Evolutionary conservation across 2,329 filamentous ascomycete genomes (phyloP).

Genomic region (Domatiomyces catenatus): DNA sequence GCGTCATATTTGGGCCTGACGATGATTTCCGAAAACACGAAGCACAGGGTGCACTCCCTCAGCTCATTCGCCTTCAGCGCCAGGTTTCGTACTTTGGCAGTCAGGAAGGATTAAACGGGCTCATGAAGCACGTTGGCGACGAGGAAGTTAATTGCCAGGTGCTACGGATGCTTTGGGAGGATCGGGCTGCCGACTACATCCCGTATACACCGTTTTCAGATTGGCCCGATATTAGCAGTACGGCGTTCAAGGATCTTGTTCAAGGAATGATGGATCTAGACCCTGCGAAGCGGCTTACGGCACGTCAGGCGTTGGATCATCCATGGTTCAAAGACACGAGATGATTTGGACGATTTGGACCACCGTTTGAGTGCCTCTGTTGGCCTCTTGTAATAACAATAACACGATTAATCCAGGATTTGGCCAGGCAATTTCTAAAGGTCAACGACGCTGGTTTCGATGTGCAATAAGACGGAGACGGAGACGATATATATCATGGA

Average conservation of each 20-base stretch:
- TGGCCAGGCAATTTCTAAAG: no score
- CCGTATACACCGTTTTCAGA: conserved; percentile 29
- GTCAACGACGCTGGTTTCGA: no score
- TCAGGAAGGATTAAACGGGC: conserved; percentile 25
- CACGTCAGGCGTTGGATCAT: conserved; percentile 21
- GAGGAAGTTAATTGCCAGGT: conserved; percentile 23
- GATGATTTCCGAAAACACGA: conserved; percentile 21
- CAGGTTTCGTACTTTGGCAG: conserved; percentile 36
- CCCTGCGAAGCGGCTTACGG: conserved; percentile 21
- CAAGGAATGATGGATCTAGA: conserved; percentile 21
- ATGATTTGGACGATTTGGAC: no score
- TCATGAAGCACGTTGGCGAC: conserved; percentile 29
- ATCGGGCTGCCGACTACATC: conserved; percentile 17
- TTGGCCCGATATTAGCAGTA: conserved; percentile 26
- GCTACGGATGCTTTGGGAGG: neutral
- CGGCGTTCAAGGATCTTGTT: conserved; percentile 21
- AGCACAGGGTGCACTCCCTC: conserved; percentile 20
- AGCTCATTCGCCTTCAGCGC: conserved; percentile 26
- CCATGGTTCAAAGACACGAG: conserved; percentile 16
- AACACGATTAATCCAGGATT: no score
- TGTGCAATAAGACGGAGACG: no score
- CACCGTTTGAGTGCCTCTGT: no score
- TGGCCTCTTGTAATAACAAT: no score
- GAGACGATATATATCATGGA: no score
- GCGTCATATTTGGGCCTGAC: conserved; percentile 27